phyloP scores from a whole-genome alignment of 225 moss, liverwort and hornwort genomes.

The Climacium dendroides region DNA sequence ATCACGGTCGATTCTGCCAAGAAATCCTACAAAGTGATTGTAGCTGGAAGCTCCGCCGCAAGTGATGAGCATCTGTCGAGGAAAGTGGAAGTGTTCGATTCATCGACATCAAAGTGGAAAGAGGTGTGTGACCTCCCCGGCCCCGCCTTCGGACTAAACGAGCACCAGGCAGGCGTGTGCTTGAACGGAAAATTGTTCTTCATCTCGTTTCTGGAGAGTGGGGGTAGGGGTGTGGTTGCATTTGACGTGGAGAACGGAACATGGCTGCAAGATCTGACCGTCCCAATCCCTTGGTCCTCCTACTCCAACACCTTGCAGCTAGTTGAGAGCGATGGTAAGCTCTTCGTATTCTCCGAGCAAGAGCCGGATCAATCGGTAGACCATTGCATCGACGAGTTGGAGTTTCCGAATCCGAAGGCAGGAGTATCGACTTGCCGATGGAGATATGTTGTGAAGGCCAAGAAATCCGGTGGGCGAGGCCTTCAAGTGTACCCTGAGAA shows the following conservation, averaged over 20 bases:
- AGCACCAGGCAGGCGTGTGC: slow-evolving; percentile 8
- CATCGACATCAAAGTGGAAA: background rate
- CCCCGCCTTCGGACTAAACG: background rate
- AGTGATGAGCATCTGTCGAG: background rate
- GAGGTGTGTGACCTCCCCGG: background rate
- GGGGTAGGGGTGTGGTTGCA: background rate
- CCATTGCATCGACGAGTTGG: background rate
- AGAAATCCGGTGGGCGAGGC: background rate
- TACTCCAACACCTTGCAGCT: background rate
- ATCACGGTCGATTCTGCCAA: background rate
- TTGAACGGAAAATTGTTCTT: background rate
- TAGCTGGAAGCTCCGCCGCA: background rate
- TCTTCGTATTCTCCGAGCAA: slow-evolving; percentile 19
- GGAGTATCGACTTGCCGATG: background rate
- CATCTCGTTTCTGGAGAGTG: background rate
- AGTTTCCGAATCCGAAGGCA: background rate
- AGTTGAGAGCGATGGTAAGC: background rate
- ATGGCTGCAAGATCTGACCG: background rate
- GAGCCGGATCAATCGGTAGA: background rate
- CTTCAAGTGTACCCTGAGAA: slow-evolving; percentile 13
- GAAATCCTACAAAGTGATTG: background rate
- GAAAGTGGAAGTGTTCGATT: slow-evolving; percentile 14
- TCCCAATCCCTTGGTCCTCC: background rate
- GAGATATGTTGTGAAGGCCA: background rate
- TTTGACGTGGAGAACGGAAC: background rate